Conservation (phyloP, 208 protist genomes). For the Blastocrithidia nonstop region DNA sequence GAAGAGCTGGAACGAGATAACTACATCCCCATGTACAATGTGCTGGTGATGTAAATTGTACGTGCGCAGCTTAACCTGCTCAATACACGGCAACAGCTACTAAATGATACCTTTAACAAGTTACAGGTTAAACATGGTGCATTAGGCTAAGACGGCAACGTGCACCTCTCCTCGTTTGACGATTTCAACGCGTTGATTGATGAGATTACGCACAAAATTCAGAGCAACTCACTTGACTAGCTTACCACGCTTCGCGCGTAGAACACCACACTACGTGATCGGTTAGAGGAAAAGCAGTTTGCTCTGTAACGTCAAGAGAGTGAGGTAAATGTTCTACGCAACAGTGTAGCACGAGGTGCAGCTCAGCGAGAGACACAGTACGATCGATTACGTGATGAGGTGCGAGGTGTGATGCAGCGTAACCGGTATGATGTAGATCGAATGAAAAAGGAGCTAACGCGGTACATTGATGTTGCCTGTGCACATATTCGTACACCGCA, state of each 20-base stretch:
- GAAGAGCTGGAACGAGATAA: constrained; percentile 32
- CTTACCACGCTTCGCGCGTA: constrained; percentile 18
- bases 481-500: constrained; percentile 46
- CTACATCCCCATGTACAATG: constrained; percentile 43
- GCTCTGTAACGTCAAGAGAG: constrained; percentile 34
- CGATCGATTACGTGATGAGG: constrained; percentile 35
- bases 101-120: constrained; percentile 41
- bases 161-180: no score
- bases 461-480: constrained; percentile 50
- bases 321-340: constrained; percentile 41
- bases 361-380: constrained; percentile 45
- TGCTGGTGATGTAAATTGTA: constrained; percentile 58
- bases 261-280: constrained; percentile 28
- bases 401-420: constrained; percentile 27
- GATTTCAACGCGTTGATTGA: no score
- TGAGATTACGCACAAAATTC: constrained; percentile 20
- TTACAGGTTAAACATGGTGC: constrained; percentile 13
- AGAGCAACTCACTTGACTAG: constrained; percentile 30
- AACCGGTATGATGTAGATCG: constrained; percentile 37
- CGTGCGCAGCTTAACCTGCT: constrained; percentile 35
- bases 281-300: constrained; percentile 30
- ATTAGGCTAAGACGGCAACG: constrained; percentile 3
- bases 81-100: constrained; percentile 30
- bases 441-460: constrained; percentile 58
- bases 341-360: constrained; percentile 29